Conservation (phyloP, 139 green algal genomes). For the Chlamydomonas sp. region DNA sequence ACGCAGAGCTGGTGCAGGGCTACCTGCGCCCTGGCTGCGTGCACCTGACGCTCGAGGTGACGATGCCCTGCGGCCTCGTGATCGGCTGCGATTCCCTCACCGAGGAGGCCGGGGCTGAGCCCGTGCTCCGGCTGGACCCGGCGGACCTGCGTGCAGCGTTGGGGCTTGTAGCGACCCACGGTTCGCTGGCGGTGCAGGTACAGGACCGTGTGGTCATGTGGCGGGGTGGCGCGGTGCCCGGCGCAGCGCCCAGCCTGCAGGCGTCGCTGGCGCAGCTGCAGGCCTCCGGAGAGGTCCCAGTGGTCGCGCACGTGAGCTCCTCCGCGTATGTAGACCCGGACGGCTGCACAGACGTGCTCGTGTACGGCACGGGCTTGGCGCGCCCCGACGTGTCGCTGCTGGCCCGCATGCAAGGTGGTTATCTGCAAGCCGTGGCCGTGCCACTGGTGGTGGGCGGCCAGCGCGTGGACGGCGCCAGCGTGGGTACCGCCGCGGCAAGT, state of each 20-base stretch:
- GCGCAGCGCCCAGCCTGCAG: not conserved
- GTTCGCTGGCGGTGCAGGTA: constrained; percentile 1
- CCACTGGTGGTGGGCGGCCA: not conserved
- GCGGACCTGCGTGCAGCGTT: not conserved
- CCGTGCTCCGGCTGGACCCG: not conserved
- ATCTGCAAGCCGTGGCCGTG: not conserved
- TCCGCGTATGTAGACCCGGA: not conserved
- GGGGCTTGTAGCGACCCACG: not conserved
- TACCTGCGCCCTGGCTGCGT: constrained; percentile 41
- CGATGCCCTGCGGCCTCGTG: not conserved
- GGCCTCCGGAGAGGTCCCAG: not conserved
- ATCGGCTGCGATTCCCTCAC: not conserved
- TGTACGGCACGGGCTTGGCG: not conserved
- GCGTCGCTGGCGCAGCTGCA: not conserved
- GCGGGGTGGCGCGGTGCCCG: not conserved
- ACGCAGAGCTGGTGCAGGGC: constrained; percentile 28
- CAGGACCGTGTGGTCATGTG: constrained; percentile 7
- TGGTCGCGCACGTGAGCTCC: not conserved
- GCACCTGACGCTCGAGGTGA: constrained; percentile 36
- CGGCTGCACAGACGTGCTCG: not conserved
- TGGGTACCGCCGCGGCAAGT: not conserved
- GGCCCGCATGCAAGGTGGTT: constrained; percentile 27
- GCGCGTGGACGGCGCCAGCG: not conserved
- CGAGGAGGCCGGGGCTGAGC: not conserved
- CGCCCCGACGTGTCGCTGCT: not conserved